Conservation (phyloP, 768 basidiomycete species). For the Podaxis sp. region DNA sequence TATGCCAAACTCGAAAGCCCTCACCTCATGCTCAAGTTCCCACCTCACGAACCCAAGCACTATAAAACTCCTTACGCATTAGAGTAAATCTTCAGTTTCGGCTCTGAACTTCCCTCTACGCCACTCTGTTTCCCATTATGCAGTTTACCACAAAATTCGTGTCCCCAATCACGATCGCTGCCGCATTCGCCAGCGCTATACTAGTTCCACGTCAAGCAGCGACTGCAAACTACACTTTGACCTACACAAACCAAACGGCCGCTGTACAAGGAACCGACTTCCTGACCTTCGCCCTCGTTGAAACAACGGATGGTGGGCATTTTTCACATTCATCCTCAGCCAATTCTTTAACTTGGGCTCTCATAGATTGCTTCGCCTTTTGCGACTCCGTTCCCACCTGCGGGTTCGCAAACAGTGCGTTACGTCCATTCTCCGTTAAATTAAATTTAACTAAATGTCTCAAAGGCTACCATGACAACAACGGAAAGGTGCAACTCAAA, state of each 20-base stretch:
- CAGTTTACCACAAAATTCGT: constrained; percentile 1
- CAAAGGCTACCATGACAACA: constrained; percentile 41
- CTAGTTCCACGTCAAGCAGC: constrained; percentile 11
- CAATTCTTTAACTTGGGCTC: background rate
- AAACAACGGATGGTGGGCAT: constrained; percentile 34
- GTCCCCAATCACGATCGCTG: constrained; percentile 1
- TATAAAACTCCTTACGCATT: background rate
- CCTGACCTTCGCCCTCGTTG: constrained; percentile 39
- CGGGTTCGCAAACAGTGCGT: constrained; percentile 39
- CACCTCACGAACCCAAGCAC: background rate
- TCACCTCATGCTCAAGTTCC: background rate
- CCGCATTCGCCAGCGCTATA: constrained; percentile 4
- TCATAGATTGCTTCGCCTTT: constrained; percentile 39
- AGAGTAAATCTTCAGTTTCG: background rate
- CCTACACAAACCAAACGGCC: constrained; percentile 35
- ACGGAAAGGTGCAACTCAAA: constrained; percentile 31
- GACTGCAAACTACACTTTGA: constrained; percentile 29
- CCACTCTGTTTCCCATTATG: background rate
- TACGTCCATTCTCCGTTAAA: background rate
- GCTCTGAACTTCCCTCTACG: background rate
- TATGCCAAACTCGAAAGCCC: background rate
- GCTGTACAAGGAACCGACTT: constrained; percentile 39
- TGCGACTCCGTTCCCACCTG: constrained; percentile 36
- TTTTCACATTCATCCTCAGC: background rate
- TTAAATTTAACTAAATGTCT: background rate